Evolutionary conservation across 805 yeast genomes (phyloP).

Genomic region (Barnettozyma populi): DNA sequence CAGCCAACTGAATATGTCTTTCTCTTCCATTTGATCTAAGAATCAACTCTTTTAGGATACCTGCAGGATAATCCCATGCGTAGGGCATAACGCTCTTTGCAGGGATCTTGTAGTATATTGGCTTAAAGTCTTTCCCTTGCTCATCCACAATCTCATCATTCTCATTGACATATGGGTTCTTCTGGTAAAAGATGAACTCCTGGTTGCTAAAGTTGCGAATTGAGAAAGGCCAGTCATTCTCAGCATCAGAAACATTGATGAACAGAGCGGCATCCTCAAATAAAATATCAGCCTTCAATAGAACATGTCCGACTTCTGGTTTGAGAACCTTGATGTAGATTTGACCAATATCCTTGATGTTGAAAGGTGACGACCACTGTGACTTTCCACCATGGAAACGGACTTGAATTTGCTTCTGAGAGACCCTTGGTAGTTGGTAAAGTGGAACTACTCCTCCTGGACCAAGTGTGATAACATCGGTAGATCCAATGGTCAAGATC

Average conservation of each 20-base stretch:
- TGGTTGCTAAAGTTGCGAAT: slow-evolving; percentile 82
- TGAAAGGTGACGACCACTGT: slow-evolving; percentile 86
- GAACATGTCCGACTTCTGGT: slow-evolving; percentile 57
- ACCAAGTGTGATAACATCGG: slow-evolving; percentile 40
- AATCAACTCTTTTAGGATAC: slow-evolving; percentile 72
- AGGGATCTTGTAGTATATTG: slow-evolving; percentile 77
- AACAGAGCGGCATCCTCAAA: slow-evolving; percentile 82
- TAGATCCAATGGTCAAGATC: slow-evolving; percentile 64
- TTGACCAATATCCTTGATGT: slow-evolving; percentile 79
- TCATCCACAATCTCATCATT: slow-evolving; percentile 54
- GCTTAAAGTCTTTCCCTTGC: slow-evolving; percentile 56
- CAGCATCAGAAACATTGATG: slow-evolving; percentile 66
- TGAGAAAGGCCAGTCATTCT: slow-evolving; percentile 86
- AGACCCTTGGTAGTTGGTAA: slow-evolving; percentile 53
- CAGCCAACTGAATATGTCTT: slow-evolving; percentile 79
- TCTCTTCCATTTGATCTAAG: slow-evolving; percentile 68
- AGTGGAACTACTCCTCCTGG: slow-evolving; percentile 50
- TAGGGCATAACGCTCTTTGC: slow-evolving; percentile 95
- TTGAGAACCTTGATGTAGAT: slow-evolving; percentile 65
- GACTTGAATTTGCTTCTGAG: slow-evolving; percentile 54
- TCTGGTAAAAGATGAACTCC: slow-evolving; percentile 84
- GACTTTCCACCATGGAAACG: slow-evolving; percentile 52
- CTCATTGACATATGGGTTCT: slow-evolving; percentile 65
- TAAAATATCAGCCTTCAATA: slow-evolving; percentile 66
- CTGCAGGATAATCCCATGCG: slow-evolving; percentile 97